phyloP scores from a whole-genome alignment of 2,329 filamentous ascomycete species.

The Phaeophleospora eucalypticola region DNA sequence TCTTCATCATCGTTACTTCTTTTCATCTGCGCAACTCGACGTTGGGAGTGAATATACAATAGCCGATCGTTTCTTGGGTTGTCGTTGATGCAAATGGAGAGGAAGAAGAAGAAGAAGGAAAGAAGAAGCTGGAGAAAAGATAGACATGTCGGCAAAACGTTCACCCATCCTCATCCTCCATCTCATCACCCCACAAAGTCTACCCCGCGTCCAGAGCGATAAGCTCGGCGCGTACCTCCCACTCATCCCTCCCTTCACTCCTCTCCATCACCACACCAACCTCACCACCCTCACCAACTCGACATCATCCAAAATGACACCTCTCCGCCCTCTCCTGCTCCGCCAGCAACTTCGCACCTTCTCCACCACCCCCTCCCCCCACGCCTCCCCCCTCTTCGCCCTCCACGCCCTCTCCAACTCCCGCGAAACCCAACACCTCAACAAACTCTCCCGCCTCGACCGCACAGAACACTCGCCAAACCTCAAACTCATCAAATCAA shows the following conservation, averaged over 20 bases:
- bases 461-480: constrained; percentile 30
- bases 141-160: background rate
- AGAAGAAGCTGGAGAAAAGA: background rate
- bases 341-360: constrained; percentile 14
- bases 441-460: constrained; percentile 27
- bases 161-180: background rate
- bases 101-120: no score
- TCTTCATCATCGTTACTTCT: no score
- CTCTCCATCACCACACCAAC: background rate
- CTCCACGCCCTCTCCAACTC: constrained; percentile 28
- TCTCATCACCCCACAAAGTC: background rate
- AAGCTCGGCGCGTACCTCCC: constrained; percentile 3
- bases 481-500: constrained; percentile 30
- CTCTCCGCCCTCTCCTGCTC: constrained; percentile 34
- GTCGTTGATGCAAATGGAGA: no score
- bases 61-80: no score
- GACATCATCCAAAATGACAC: background rate
- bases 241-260: background rate
- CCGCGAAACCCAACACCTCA: constrained; percentile 32
- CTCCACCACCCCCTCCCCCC: constrained; percentile 14
- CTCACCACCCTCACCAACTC: background rate
- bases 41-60: no score
- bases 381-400: constrained; percentile 27
- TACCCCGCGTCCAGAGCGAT: constrained; percentile 2
- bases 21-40: no score